These are phyloP conservation scores for Calvatia gigantea DNA, from an alignment of 768 basidiomycete genomes.

Conservation along the genomic window DNA sequence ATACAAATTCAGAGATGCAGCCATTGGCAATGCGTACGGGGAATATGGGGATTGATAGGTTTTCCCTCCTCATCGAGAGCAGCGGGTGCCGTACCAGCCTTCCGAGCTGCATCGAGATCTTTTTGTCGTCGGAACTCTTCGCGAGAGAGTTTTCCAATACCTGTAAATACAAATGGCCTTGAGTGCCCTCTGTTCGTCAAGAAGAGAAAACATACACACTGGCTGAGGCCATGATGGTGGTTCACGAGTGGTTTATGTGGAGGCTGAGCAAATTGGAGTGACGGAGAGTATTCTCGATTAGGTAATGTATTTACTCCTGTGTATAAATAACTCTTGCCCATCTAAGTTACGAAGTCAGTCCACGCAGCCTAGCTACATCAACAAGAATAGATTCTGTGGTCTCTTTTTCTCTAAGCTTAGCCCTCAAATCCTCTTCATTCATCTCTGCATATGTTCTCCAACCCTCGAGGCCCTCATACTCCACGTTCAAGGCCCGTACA, in stretches of 20 bases:
- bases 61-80: constrained; percentile 93
- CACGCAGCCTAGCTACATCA: constrained; percentile 13
- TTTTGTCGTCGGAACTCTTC: constrained; percentile 95
- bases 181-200: background rate
- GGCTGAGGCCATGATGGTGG: constrained; percentile 16
- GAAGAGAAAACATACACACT: constrained; percentile 11
- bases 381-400: constrained; percentile 31
- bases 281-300: constrained; percentile 3
- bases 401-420: constrained; percentile 24
- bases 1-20: background rate
- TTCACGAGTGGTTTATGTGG: background rate
- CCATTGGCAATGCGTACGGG: constrained; percentile 56
- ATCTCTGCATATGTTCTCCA: constrained; percentile 75
- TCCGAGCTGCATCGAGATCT: constrained; percentile 96
- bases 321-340: background rate
- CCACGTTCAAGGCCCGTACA: constrained; percentile 85
- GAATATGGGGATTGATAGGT: constrained; percentile 98
- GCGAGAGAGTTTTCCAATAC: constrained; percentile 81
- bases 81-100: constrained; percentile 96
- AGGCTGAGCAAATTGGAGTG: background rate
- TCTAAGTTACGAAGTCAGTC: no score
- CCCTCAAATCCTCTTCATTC: constrained; percentile 48
- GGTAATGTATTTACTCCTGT: constrained; percentile 7
- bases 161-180: constrained; percentile 24
- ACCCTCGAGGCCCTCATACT: constrained; percentile 70